phyloP scores from a whole-genome alignment of 2,329 filamentous ascomycete species.

The Colletotrichum falcatum region DNA sequence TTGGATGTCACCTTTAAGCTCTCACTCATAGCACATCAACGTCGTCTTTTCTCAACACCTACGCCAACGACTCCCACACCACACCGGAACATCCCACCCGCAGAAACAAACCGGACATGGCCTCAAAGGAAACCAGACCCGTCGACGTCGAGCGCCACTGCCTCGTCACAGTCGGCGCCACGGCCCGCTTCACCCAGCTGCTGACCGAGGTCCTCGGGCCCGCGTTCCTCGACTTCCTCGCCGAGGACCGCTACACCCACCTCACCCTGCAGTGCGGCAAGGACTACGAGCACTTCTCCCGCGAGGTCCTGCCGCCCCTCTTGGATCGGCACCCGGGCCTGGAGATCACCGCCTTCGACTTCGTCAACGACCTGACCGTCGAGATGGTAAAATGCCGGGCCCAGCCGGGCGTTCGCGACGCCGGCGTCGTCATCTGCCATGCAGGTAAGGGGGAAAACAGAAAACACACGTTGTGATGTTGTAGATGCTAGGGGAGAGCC shows the following conservation, averaged over 20 bases:
- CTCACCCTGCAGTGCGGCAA: conserved; percentile 86
- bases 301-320: conserved; percentile 43
- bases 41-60: neutral
- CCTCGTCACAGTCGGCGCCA: conserved; percentile 93
- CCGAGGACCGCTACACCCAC: conserved; percentile 72
- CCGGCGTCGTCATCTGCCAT: conserved; percentile 88
- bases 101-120: neutral
- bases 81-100: neutral
- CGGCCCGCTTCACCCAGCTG: conserved; percentile 82
- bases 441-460: conserved; percentile 72
- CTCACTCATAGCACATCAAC: neutral
- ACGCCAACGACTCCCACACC: neutral
- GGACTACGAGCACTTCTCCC: conserved; percentile 67
- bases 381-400: conserved; percentile 70
- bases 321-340: conserved; percentile 53
- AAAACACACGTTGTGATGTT: neutral
- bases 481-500: neutral
- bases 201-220: conserved; percentile 73
- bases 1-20: conserved; percentile 14
- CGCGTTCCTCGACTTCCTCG: conserved; percentile 72
- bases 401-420: conserved; percentile 58
- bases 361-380: conserved; percentile 70
- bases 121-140: neutral
- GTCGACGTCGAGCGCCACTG: conserved; percentile 59
- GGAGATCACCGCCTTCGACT: conserved; percentile 72